Base-by-base conservation (phyloP, 306 rosid species). In the Purshia tridentata region DNA sequence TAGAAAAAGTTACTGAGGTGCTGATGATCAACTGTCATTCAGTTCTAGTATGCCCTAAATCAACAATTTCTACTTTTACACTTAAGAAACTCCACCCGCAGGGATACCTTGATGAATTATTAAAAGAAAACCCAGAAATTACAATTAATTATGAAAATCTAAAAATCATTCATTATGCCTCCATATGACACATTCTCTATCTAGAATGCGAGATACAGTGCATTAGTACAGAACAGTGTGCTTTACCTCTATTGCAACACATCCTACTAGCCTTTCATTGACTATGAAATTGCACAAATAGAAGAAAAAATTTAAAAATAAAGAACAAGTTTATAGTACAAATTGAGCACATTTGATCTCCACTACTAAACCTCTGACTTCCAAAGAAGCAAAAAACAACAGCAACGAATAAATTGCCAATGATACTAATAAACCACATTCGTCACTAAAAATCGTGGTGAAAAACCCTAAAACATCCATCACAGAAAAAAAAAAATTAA, bases 381-480 rank as follows among this genome's bases (percentile, higher is more conserved):
- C 18, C 29, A 40, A 13, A 39, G 29, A 58, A 67, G 9, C 39
- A 65, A 15, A 44, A 62, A 29, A 8, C 3, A 46, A 78, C 44
- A 29, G 44, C 11, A 59, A 59, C 22, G 19, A 50, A 50, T 15
- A 29, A 8, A 49, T 15, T 8, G 19, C 44, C 51, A 44, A 54
- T 8, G 59, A 9, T 42, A 15, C 35, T 23, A n/a, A 8, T 6
- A 39, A 1, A 20, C n/a, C 59, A 69, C 55, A 69, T 35, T 69
- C 70, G 16, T 23, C 47, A 77, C 49, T 59, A 20, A 40, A 49
- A 68, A 18, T 41, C 59, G 23, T 49, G 6, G n/a, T 29, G 37
- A 22, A 35, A 63, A 80, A 76, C 80, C 84, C 84, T 80, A 75
- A 37, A 75, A 70, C 9, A 19, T 44, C 70, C 23, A 65, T 50